Conservation (phyloP, 1,284 basidiomycete genomes). For the Heterobasidion irregulare region DNA sequence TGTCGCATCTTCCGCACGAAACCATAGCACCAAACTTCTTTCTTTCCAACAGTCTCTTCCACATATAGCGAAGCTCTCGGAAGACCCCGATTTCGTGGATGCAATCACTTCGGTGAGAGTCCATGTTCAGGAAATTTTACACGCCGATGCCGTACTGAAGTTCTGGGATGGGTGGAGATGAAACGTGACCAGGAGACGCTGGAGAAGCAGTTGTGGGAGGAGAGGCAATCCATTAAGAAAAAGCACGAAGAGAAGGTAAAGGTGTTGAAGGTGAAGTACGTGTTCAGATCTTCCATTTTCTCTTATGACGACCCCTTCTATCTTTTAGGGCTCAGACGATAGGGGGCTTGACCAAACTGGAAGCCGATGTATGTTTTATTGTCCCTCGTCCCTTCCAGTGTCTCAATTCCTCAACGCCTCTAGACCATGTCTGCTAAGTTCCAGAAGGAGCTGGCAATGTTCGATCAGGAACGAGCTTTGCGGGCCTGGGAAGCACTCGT, state of each 20-base stretch:
- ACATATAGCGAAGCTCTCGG: conserved; percentile 41
- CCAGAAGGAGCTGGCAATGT: conserved; percentile 52
- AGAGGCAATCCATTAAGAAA: conserved; percentile 46
- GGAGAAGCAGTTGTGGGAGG: conserved; percentile 57
- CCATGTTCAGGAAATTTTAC: conserved; percentile 3
- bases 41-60: conserved; percentile 63
- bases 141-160: background rate
- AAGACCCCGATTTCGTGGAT: conserved; percentile 38
- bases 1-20: background rate
- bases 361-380: conserved; percentile 42
- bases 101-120: conserved; percentile 39
- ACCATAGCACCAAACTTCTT: conserved; percentile 33
- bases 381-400: background rate
- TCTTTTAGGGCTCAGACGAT: conserved; percentile 50
- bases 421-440: conserved; percentile 57
- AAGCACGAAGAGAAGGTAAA: conserved; percentile 66
- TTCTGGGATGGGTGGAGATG: conserved; percentile 25
- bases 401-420: background rate
- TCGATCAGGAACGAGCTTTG: conserved; percentile 56
- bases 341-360: conserved; percentile 58
- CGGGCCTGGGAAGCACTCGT: conserved; percentile 70
- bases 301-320: background rate
- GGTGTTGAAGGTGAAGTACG: conserved; percentile 55
- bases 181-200: conserved; percentile 59
- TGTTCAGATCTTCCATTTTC: background rate